Evolutionary conservation across 2,329 filamentous ascomycete genomes (phyloP), one percentile per base, ranked within the genome.

Genomic region (Aspergillus sp.): DNA sequence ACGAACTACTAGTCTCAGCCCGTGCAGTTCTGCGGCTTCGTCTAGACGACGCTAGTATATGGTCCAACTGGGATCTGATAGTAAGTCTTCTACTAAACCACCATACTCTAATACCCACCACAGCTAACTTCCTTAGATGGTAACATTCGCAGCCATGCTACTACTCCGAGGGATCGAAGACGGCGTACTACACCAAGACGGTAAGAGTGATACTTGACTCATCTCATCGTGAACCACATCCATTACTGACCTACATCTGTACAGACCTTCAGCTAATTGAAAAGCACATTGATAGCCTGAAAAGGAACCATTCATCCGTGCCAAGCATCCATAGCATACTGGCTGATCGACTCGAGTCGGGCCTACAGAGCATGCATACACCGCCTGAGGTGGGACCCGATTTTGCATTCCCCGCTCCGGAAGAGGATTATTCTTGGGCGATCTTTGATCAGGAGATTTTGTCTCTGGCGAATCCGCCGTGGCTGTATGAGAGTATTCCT

Each of bases 31-130:
- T 72, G 19, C 65, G 68, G 32, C 53, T 72, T 17, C 62, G 70
- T 27, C 63, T 72, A 32, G 68, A 72, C 54, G 70, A 72, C 60
- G 54, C 70, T 19, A 71, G 70, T 27, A 72, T 72, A 39, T 72
- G 70, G 70, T 72, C 70, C 1, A 72, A 72, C 19, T 72, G 70
- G 70, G 70, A 72, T 58, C 54, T 72, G n/a, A 65, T 72, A 21
- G 70, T 72, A 44, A 60, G 67, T 11, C 7, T 5, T 8, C 19
- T 23, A 25, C 7, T 25, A 7, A 25, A 25, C 23, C 23, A 25
- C 23, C 23, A 25, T 25, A 25, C 23, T 25, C 6, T 25, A 25
- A 25, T 25, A 25, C 23, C 23, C 23, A 25, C 23, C 23, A 39
- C 19, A 19, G 2, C 25, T 62, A 13, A 57, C 60, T 13, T 17